These are phyloP conservation scores for Melocanna baccifera DNA, from an alignment of 176 grass and related monocot genomes.

Conservation along the genomic window DNA sequence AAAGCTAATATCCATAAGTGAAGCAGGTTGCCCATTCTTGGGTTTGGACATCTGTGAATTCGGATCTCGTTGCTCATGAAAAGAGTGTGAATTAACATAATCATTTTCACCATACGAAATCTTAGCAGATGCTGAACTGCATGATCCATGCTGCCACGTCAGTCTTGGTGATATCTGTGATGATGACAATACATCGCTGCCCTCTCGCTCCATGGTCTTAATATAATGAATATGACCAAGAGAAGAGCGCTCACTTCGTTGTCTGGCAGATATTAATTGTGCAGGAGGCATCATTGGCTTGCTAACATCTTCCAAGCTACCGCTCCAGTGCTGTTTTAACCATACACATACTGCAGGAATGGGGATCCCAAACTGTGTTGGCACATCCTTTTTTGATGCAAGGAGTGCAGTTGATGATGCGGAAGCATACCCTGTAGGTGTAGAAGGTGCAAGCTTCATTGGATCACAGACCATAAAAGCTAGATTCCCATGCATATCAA, in stretches of 20 bases:
- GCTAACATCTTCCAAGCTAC: slow-evolving; percentile 83
- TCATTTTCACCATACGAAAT: slow-evolving; percentile 48
- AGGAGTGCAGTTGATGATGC: slow-evolving; percentile 53
- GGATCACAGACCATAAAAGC: slow-evolving; percentile 94
- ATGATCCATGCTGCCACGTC: slow-evolving; percentile 48
- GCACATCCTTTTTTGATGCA: slow-evolving; percentile 63
- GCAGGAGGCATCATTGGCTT: slow-evolving; percentile 64
- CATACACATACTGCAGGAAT: slow-evolving; percentile 80
- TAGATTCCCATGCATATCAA: slow-evolving; percentile 86
- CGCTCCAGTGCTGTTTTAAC: slow-evolving; percentile 88
- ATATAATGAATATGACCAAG: slow-evolving; percentile 35
- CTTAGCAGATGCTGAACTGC: slow-evolving; percentile 68
- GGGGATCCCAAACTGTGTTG: slow-evolving; percentile 75
- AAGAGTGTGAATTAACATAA: slow-evolving; percentile 30
- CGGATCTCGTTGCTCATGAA: slow-evolving; percentile 34
- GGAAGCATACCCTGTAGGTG: slow-evolving; percentile 58
- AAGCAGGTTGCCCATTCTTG: slow-evolving; percentile 47
- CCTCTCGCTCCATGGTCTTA: slow-evolving; percentile 44
- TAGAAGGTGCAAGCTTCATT: slow-evolving; percentile 90
- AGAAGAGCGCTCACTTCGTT: slow-evolving; percentile 47
- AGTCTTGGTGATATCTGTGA: slow-evolving; percentile 38
- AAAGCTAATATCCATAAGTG: slow-evolving; percentile 61
- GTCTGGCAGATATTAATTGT: slow-evolving; percentile 50
- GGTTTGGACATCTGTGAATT: slow-evolving; percentile 46
- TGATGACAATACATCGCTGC: slow-evolving; percentile 23